Conservation (phyloP, 768 basidiomycete genomes). For the Lactifluus piperatus region DNA sequence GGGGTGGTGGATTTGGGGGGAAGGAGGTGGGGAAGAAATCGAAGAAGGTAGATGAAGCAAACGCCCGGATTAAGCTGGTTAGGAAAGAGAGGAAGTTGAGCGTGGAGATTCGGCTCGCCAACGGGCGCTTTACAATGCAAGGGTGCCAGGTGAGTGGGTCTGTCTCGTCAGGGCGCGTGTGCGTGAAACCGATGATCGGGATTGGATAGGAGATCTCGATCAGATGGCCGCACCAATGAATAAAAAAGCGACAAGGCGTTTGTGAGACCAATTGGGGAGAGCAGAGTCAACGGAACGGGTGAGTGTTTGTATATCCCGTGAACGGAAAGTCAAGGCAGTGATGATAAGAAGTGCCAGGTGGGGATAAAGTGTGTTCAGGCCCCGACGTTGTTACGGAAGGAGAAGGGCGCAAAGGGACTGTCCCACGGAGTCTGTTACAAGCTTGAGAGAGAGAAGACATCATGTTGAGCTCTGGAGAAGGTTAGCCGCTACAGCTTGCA, state of each 20-base stretch:
- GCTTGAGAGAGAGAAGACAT: constrained; percentile 3
- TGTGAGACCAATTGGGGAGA: constrained; percentile 11
- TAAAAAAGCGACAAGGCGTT: constrained; percentile 2
- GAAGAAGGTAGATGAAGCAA: constrained; percentile 7
- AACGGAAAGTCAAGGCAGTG: constrained; percentile 6
- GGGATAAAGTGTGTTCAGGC: constrained; percentile 16
- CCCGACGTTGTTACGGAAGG: constrained; percentile 19
- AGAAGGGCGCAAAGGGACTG: constrained; percentile 17
- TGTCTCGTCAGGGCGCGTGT: constrained; percentile 7
- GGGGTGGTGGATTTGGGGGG: not conserved
- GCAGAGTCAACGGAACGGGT: constrained; percentile 1
- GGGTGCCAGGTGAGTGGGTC: constrained; percentile 13
- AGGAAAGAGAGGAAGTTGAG: constrained; percentile 10
- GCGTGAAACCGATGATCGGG: constrained; percentile 21
- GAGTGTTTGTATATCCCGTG: constrained; percentile 4
- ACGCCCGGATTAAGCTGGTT: constrained; percentile 8
- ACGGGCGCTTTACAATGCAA: constrained; percentile 9
- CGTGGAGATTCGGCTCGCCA: constrained; percentile 2
- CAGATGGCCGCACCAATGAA: constrained; percentile 11
- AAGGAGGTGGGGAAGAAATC: not conserved
- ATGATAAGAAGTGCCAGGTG: constrained; percentile 17
- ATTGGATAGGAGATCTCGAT: constrained; percentile 16
- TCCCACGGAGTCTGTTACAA: constrained; percentile 17
- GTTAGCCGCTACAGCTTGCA: constrained; percentile 14
- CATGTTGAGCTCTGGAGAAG: constrained; percentile 15